Conservation (phyloP, 345 rosid species). For the Salix udensis region DNA sequence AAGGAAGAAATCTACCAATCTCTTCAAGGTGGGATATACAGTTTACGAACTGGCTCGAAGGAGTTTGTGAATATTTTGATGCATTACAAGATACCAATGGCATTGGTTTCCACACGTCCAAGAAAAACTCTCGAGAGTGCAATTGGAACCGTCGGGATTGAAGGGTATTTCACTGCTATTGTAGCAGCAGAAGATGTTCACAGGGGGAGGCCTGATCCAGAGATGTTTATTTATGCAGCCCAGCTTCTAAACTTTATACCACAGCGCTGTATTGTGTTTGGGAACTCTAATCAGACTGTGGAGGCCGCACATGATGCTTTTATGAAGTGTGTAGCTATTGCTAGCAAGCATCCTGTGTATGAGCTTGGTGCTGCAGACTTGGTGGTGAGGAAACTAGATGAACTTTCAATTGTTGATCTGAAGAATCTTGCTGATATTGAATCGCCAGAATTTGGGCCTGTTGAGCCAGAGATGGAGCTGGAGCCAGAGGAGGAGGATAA, state of each 20-base stretch:
- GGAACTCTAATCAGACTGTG: slow-evolving; percentile 82
- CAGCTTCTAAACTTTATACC: slow-evolving; percentile 85
- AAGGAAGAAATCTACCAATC: slow-evolving; percentile 78
- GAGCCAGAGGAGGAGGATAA: slow-evolving; percentile 60
- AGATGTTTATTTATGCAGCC: slow-evolving; percentile 82
- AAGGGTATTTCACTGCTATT: slow-evolving; percentile 60
- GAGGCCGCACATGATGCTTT: slow-evolving; percentile 92
- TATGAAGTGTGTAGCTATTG: slow-evolving; percentile 98
- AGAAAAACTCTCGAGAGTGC: slow-evolving; percentile 69
- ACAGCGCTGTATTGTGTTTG: slow-evolving; percentile 92
- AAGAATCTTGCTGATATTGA: slow-evolving; percentile 86
- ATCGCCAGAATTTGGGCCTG: slow-evolving; percentile 53
- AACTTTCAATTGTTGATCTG: slow-evolving; percentile 84
- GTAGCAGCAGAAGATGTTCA: slow-evolving; percentile 89
- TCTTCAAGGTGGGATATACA: slow-evolving; percentile 75
- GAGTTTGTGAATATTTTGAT: slow-evolving; percentile 85
- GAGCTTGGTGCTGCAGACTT: slow-evolving; percentile 94
- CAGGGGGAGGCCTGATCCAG: slow-evolving; percentile 94
- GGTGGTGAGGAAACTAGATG: slow-evolving; percentile 73
- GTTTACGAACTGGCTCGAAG: slow-evolving; percentile 64
- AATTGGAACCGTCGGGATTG: slow-evolving; percentile 57
- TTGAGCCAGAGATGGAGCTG: slow-evolving; percentile 61
- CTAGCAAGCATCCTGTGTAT: slow-evolving; percentile 84
- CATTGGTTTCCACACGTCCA: slow-evolving; percentile 86
- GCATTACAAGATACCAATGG: slow-evolving; percentile 89